Evolutionary conservation across 352 stramenopile species (phyloP).

Genomic region (Phytophthora melonis): DNA sequence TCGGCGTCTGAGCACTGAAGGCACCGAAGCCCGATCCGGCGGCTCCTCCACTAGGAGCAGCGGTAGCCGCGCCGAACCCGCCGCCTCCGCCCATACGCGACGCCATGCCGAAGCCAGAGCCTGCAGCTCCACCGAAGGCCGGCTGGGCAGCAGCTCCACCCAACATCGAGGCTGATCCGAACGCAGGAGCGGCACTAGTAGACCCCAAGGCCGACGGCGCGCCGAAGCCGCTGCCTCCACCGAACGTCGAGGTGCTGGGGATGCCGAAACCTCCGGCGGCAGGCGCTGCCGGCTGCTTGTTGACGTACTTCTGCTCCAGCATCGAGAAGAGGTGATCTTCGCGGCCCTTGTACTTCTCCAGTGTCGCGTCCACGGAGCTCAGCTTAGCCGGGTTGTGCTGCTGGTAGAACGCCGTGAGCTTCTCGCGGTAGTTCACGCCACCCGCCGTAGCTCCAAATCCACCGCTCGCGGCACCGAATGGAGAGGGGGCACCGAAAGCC

Average conservation of each 20-base stretch:
- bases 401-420: slow-evolving; percentile 75
- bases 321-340: slow-evolving; percentile 76
- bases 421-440: slow-evolving; percentile 62
- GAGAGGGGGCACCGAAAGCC: slow-evolving; percentile 37
- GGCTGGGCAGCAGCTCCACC: slow-evolving; percentile 45
- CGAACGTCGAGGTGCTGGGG: slow-evolving; percentile 45
- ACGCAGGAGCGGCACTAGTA: slow-evolving; percentile 46
- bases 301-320: slow-evolving; percentile 82
- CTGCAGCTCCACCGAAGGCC: slow-evolving; percentile 39
- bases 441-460: slow-evolving; percentile 44
- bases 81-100: slow-evolving; percentile 41
- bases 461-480: slow-evolving; percentile 42
- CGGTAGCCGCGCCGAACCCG: slow-evolving; percentile 41
- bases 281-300: slow-evolving; percentile 34
- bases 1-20: slow-evolving; percentile 46
- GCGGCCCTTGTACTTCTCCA: slow-evolving; percentile 81
- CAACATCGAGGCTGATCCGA: slow-evolving; percentile 59
- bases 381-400: slow-evolving; percentile 80
- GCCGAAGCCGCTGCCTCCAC: slow-evolving; percentile 58
- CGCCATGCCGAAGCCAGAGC: slow-evolving; percentile 38
- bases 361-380: slow-evolving; percentile 67
- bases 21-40: slow-evolving; percentile 55
- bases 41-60: slow-evolving; percentile 22
- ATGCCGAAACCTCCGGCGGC: slow-evolving; percentile 53
- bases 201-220: slow-evolving; percentile 56